Conservation (phyloP, 2,329 filamentous ascomycete species). For the Amphichorda felina region DNA sequence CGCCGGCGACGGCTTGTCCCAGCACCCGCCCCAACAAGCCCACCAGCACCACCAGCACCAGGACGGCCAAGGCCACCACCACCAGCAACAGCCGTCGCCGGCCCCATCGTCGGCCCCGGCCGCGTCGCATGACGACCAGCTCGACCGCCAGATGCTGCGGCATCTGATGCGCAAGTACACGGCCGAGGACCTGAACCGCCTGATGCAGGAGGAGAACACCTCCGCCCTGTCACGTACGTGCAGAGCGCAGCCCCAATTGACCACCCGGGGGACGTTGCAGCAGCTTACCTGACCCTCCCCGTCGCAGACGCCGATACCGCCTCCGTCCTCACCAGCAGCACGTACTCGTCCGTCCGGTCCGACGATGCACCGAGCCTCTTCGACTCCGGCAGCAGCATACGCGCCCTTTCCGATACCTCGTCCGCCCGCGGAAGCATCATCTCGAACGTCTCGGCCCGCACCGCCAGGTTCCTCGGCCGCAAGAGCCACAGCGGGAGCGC, state of each 20-base stretch:
- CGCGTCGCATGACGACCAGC: slow-evolving; percentile 3
- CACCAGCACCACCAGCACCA: slow-evolving; percentile 1
- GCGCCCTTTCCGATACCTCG: slow-evolving; percentile 25
- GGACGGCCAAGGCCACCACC: neutral
- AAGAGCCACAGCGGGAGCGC: slow-evolving; percentile 9
- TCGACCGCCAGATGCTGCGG: slow-evolving; percentile 11
- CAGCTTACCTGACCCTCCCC: neutral
- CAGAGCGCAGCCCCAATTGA: too few species aligned
- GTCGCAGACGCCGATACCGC: slow-evolving; percentile 16
- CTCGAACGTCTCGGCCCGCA: slow-evolving; percentile 24
- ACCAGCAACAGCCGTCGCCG: slow-evolving; percentile 1
- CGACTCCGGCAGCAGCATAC: slow-evolving; percentile 19
- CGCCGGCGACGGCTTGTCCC: slow-evolving; percentile 2
- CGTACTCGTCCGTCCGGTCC: slow-evolving; percentile 20
- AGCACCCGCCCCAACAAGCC: slow-evolving; percentile 1
- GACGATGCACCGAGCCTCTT: slow-evolving; percentile 23
- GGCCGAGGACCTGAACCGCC: slow-evolving; percentile 7
- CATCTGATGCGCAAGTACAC: slow-evolving; percentile 10
- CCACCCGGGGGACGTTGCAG: too few species aligned
- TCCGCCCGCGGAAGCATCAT: slow-evolving; percentile 26
- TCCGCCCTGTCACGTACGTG: slow-evolving; percentile 1
- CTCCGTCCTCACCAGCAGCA: slow-evolving; percentile 20
- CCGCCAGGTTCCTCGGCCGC: slow-evolving; percentile 20
- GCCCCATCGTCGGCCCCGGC: neutral
- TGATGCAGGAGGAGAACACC: slow-evolving; percentile 9